Evolutionary conservation across 257 asterid species (phyloP), one percentile per base, ranked within the genome.

Genomic region (Galeopsis tetrahit): DNA sequence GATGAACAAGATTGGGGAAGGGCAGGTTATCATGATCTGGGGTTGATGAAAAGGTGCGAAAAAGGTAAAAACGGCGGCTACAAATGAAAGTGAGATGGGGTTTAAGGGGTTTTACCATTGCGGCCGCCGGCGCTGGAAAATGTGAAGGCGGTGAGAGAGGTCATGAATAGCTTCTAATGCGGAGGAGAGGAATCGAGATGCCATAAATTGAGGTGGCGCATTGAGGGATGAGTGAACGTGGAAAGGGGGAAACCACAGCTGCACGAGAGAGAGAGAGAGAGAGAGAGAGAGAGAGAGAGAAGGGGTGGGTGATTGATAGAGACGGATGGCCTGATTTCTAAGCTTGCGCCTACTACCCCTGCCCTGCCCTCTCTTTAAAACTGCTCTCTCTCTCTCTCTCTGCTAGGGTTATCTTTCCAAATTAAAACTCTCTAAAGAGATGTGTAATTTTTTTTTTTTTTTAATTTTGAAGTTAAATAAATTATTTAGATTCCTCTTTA

Each of bases 101-200:
- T 74, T 81, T 82, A 36, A 86, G 88, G 75, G 85, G 79, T 75
- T 79, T 91, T 77, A 91, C 78, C 96, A 89, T 89, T 73, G 85
- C 88, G 79, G 78, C 75, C 72, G 81, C 78, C 86, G 72, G 68
- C 40, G 77, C 13, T 76, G 74, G 53, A 10, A 73, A 58, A 58
- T 15, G 53, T 39, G 78, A 63, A 43, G 76, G 74, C 77, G 82
- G 77, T 70, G 74, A 56, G 53, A 63, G 83, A 14, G 78, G 34
- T 81, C 85, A 79, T 83, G 80, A 57, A 78, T 46, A 14, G 72
- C 65, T 21, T 21, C 1, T 67, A 60, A 36, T 38, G 75, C 67
- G 40, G 74, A 34, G 70, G 9, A 53, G 77, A 65, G 40, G 77
- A 69, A 48, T 39, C n/a, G 65, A 61, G 44, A 60, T 21, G 77